phyloP scores from a whole-genome alignment of 164 flowering plant genomes.

The Tetracentron sinense region DNA sequence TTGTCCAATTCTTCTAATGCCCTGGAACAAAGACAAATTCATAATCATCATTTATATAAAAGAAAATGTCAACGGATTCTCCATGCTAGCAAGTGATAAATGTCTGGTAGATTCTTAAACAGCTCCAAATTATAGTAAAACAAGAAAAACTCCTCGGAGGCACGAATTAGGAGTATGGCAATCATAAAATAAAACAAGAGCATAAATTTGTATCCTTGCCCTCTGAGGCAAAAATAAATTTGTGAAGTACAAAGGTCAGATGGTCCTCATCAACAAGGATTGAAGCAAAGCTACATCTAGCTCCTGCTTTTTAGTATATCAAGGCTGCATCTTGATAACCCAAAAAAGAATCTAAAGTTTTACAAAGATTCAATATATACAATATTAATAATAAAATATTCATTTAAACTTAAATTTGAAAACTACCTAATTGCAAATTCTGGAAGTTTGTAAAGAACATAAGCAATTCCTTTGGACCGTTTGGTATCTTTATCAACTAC shows the following conservation, averaged over 20 bases:
- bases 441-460: constrained; percentile 60
- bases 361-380: neutral
- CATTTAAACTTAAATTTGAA: neutral
- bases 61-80: neutral
- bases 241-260: neutral
- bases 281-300: neutral
- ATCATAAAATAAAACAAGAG: neutral
- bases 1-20: constrained; percentile 78
- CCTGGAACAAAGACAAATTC: constrained; percentile 40
- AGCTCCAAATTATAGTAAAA: no score
- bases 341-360: neutral
- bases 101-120: neutral
- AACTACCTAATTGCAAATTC: constrained; percentile 76
- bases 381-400: neutral
- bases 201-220: neutral
- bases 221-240: neutral
- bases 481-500: constrained; percentile 81
- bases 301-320: neutral
- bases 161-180: neutral
- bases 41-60: neutral
- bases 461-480: constrained; percentile 82
- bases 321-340: neutral
- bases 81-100: neutral
- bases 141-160: neutral
- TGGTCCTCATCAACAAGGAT: neutral